Evolutionary conservation across 768 basidiomycete genomes (phyloP).

Genomic region (Asterophora lycoperdoides): DNA sequence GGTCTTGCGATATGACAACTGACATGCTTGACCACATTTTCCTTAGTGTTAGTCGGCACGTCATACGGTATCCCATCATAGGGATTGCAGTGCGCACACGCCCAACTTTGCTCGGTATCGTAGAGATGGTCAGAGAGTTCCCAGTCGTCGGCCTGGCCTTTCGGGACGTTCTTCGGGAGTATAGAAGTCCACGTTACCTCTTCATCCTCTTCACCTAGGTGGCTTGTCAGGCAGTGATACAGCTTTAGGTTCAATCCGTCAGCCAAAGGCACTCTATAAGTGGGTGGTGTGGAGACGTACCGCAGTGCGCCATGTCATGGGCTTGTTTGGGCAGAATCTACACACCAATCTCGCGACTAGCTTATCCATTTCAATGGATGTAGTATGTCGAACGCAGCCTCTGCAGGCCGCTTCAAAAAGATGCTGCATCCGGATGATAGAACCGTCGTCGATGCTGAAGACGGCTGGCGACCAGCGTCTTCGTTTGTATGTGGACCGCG

Average conservation of each 20-base stretch:
- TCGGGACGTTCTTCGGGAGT: neutral
- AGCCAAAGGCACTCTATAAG: neutral
- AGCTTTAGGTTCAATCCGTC: neutral
- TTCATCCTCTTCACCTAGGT: neutral
- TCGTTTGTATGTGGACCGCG: neutral
- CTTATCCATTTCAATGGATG: conserved; percentile 1
- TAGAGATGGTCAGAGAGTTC: neutral
- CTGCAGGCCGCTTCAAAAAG: neutral
- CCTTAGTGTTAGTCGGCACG: neutral
- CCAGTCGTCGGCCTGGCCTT: neutral
- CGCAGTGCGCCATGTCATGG: conserved; percentile 7
- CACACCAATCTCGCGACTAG: conserved; percentile 4
- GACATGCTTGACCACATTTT: neutral
- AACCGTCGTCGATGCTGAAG: neutral
- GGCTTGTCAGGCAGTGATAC: neutral
- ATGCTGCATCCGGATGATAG: conserved; percentile 2
- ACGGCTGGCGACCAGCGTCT: neutral
- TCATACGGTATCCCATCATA: neutral
- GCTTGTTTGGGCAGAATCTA: conserved; percentile 1
- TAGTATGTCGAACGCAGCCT: conserved; percentile 1
- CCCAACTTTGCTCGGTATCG: conserved; percentile 1
- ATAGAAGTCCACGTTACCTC: neutral
- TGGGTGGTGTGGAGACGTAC: neutral
- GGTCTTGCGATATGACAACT: neutral
- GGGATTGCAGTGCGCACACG: conserved; percentile 4